These are phyloP conservation scores for Umbelopsis isabellina DNA, from an alignment of 192 early-diverging fungal genomes.

Conservation along the genomic window DNA sequence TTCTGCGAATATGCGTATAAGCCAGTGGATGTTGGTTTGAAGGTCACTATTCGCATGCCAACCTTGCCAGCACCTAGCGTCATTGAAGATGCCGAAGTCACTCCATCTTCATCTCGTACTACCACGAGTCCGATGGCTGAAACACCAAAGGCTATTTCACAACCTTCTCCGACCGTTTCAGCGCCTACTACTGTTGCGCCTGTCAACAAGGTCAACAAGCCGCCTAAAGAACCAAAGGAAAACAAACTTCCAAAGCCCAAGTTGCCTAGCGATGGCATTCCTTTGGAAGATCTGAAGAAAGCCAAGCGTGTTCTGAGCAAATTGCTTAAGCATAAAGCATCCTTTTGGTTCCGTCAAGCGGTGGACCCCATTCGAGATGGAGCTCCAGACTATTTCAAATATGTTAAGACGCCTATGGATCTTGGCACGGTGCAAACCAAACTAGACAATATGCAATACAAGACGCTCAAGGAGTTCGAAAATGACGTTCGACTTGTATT, in stretches of 20 bases:
- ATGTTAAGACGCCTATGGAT: constrained; percentile 68
- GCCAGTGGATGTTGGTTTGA: constrained; percentile 57
- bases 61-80: constrained; percentile 35
- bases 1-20: constrained; percentile 70
- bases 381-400: constrained; percentile 59
- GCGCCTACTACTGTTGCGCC: constrained; percentile 29
- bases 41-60: constrained; percentile 57
- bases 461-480: constrained; percentile 45
- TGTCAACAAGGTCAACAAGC: constrained; percentile 1
- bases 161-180: constrained; percentile 29
- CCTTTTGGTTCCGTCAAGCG: constrained; percentile 61
- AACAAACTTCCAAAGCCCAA: constrained; percentile 8
- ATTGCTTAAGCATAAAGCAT: constrained; percentile 49
- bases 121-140: constrained; percentile 22
- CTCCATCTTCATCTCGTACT: constrained; percentile 30
- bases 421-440: constrained; percentile 48
- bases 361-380: constrained; percentile 62
- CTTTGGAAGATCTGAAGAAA: constrained; percentile 37
- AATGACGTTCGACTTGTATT: constrained; percentile 59
- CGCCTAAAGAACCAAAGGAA: constrained; percentile 3
- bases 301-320: constrained; percentile 46
- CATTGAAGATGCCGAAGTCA: constrained; percentile 27
- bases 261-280: constrained; percentile 29
- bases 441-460: constrained; percentile 46
- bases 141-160: constrained; percentile 33